Evolutionary conservation across 2,329 filamentous ascomycete species (phyloP).

Genomic region (Epichloe glyceriae): DNA sequence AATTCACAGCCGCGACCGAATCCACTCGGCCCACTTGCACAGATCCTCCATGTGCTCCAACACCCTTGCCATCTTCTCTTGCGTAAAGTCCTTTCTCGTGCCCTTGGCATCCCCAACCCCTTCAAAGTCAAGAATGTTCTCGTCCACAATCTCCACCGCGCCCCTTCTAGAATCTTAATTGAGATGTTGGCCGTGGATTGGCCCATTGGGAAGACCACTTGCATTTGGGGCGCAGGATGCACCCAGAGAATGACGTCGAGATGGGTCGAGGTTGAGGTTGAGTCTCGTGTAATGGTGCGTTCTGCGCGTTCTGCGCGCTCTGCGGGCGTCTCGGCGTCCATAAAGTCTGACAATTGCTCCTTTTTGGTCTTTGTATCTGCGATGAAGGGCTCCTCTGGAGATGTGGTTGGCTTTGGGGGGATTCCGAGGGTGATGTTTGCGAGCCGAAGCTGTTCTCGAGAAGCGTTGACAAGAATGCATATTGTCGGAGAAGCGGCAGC

Average conservation of each 20-base stretch:
- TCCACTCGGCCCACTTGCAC: constrained; percentile 41
- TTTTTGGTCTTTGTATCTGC: constrained; percentile 14
- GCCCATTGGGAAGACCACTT: constrained; percentile 41
- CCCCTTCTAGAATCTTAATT: constrained; percentile 49
- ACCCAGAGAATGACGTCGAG: constrained; percentile 41
- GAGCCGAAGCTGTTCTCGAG: constrained; percentile 47
- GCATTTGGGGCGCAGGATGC: constrained; percentile 34
- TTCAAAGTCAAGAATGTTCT: constrained; percentile 31
- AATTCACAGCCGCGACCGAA: constrained; percentile 25
- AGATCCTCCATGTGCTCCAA: constrained; percentile 39
- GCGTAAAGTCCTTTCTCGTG: constrained; percentile 24
- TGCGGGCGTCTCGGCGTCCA: constrained; percentile 7
- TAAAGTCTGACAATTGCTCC: constrained; percentile 21
- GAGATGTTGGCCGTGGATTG: constrained; percentile 37
- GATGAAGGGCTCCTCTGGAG: neutral
- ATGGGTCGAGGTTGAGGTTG: constrained; percentile 11
- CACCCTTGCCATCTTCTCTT: constrained; percentile 29
- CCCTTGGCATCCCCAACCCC: constrained; percentile 12
- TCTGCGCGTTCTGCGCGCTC: neutral
- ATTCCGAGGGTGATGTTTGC: constrained; percentile 10
- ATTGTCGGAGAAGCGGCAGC: constrained; percentile 64
- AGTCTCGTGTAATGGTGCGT: neutral
- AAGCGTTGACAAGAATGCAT: constrained; percentile 54
- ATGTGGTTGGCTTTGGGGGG: neutral
- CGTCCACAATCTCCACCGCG: constrained; percentile 41